Percentiles rank a stretch among this genome's conserved stretches.
Evolutionary conservation across 1,139 yeast species (phyloP).

Genomic region (Debaryomycetaceae sp.): DNA sequence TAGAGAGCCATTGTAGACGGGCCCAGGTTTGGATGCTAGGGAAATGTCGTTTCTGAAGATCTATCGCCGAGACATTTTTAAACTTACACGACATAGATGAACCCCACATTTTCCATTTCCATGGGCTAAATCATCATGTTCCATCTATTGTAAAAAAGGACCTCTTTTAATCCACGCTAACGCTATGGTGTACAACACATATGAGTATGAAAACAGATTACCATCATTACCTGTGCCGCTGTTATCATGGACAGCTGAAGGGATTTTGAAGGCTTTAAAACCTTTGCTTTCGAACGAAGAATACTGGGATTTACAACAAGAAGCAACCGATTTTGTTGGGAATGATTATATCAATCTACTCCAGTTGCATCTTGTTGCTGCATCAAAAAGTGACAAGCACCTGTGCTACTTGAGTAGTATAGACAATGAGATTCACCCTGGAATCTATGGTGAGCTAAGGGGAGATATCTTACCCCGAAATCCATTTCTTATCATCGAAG

Average conservation of each 20-base stretch:
- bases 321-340: slow-evolving; percentile 42
- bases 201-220: slow-evolving; percentile 21
- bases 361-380: slow-evolving; percentile 51
- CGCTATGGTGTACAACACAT: slow-evolving; percentile 12
- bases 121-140: neutral
- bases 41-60: neutral
- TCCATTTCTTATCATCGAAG: slow-evolving; percentile 69
- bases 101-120: neutral
- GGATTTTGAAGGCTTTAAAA: slow-evolving; percentile 45
- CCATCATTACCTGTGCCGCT: slow-evolving; percentile 57
- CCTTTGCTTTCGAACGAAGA: slow-evolving; percentile 48
- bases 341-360: slow-evolving; percentile 40
- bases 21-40: neutral
- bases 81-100: neutral
- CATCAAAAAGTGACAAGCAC: slow-evolving; percentile 34
- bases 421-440: slow-evolving; percentile 58
- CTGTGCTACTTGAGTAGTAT: slow-evolving; percentile 58
- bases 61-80: neutral
- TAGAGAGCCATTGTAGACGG: too few species aligned
- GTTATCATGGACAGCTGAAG: slow-evolving; percentile 41
- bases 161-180: neutral
- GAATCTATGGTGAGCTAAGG: slow-evolving; percentile 60
- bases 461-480: slow-evolving; percentile 72
- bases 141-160: too few species aligned
- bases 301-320: slow-evolving; percentile 33